Evolutionary conservation across 2,329 filamentous ascomycete species (phyloP).

Genomic region (Scedosporium boydii): DNA sequence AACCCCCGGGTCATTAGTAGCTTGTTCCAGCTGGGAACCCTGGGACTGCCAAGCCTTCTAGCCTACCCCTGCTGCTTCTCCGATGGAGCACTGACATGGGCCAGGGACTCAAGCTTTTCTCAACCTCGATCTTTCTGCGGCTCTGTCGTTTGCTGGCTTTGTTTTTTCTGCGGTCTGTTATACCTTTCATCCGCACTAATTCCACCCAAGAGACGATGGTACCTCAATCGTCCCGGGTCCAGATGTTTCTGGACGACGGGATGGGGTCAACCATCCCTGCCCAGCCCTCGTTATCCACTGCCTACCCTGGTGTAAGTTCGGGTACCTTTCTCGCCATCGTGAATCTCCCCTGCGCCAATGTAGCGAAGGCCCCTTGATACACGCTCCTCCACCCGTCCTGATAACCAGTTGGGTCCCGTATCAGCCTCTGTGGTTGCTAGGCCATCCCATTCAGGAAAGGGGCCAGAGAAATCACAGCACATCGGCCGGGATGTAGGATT

Average conservation of each 20-base stretch:
- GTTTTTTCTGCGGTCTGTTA: not conserved
- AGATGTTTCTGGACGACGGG: not conserved
- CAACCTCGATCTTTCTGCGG: not conserved
- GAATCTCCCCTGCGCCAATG: not conserved
- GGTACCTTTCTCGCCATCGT: not conserved
- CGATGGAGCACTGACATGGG: not conserved
- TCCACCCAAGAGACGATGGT: not conserved
- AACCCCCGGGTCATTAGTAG: not conserved
- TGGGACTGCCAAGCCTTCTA: not conserved
- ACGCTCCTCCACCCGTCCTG: not conserved
- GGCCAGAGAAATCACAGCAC: not conserved
- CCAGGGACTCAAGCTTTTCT: slow-evolving; percentile 2
- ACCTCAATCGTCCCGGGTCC: not conserved
- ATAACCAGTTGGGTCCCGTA: not conserved
- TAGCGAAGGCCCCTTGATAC: not conserved
- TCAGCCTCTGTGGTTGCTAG: not conserved
- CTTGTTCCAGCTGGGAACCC: not conserved
- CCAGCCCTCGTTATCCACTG: not conserved
- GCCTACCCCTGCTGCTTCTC: not conserved
- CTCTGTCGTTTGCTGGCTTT: not conserved
- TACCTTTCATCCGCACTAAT: not conserved
- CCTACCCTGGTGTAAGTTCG: not conserved
- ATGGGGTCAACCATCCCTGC: not conserved
- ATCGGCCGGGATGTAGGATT: not conserved
- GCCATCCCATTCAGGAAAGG: not conserved